phyloP scores from a whole-genome alignment of 2,329 filamentous ascomycete species.

The Penicillium italicum region DNA sequence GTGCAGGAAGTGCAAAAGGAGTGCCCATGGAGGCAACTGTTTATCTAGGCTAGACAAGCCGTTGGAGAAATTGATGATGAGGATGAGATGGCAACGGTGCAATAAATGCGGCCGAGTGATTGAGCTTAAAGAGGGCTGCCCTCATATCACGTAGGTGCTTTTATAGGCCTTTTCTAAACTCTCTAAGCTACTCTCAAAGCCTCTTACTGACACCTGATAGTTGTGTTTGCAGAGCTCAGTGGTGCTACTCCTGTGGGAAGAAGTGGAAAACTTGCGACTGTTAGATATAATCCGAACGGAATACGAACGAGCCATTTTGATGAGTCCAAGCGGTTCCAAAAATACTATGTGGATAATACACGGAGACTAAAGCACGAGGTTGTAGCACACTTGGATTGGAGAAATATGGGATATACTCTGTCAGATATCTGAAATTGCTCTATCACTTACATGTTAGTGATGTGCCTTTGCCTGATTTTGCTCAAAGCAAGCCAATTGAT shows the following conservation, averaged over 20 bases:
- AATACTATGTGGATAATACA: background rate
- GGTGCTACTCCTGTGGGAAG: background rate
- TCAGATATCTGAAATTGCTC: background rate
- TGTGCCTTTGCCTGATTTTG: background rate
- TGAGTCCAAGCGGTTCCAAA: background rate
- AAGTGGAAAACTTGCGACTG: background rate
- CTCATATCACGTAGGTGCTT: background rate
- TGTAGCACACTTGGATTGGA: background rate
- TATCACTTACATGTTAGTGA: background rate
- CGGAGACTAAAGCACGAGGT: background rate
- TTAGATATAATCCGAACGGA: background rate
- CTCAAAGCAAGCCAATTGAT: background rate
- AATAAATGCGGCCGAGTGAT: background rate
- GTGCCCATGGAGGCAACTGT: background rate
- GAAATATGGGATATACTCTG: background rate
- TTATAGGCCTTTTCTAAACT: no score
- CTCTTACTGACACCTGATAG: background rate
- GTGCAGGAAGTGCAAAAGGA: background rate
- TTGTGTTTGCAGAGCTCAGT: background rate
- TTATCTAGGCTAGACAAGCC: background rate
- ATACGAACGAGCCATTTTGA: background rate
- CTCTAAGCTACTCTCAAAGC: background rate
- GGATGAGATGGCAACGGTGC: background rate
- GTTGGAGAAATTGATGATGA: background rate
- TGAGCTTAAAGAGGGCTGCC: background rate